Evolutionary conservation across 2,329 filamentous ascomycete species (phyloP), one percentile per base, ranked within the genome.

Genomic region (Ceratocystiopsis sp.): DNA sequence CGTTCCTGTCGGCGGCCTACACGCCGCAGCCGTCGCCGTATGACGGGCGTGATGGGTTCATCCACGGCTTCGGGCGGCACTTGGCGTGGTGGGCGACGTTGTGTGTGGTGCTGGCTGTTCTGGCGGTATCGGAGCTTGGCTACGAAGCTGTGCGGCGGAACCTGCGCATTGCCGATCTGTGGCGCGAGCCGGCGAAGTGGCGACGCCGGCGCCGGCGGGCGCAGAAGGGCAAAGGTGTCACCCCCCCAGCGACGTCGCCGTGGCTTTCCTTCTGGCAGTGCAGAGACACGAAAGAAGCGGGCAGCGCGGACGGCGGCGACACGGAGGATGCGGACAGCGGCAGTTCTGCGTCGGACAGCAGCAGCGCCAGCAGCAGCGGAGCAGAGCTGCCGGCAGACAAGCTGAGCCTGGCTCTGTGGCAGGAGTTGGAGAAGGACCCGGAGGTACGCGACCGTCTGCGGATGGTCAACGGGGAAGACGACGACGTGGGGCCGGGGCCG

Each of bases 21-120:
- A 58, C 66, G 52, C 52, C 52, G 2, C 53, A 54, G 10, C 62
- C 64, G 0, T 66, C 65, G 14, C 63, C 64, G 1, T 91, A 91
- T 60, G 70, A 75, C 48, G 81, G 87, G 18, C 71, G 71, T 14
- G 61, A 68, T 49, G 75, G 78, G 18, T 80, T 93, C 50, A 62
- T 76, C 8, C 56, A 66, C 12, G 67, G 69, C 0, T 86, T 80
- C 45, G 84, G 84, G 11, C 63, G 62, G 15, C 78, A 83, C 46
- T 59, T 73, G 0, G 61, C 71, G 2, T 93, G 84, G 80, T 93
- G 83, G 83, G 61, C 72, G 2, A 75, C 74, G 0, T 59, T 85
- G 5, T 63, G 87, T 38, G 60, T 83, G 25, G 71, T 78, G 8
- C 58, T 85, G 0, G 58, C 64, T 11, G 58, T 72, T 1, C 68